These are phyloP conservation scores for Podaxis sp. DNA, from an alignment of 768 basidiomycete genomes.

Conservation along the genomic window DNA sequence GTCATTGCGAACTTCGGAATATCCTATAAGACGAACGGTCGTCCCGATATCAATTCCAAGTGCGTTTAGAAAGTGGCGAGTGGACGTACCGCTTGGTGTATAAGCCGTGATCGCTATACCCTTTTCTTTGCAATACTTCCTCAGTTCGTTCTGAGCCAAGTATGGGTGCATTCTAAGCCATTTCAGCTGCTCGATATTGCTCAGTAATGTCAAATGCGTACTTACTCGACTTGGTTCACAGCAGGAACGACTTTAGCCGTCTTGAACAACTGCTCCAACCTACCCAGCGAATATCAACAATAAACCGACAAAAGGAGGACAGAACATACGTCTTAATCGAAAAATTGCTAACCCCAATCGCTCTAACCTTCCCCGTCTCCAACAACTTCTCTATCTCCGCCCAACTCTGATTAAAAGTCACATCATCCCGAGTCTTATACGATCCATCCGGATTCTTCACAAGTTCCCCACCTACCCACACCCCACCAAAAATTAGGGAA, in stretches of 20 bases:
- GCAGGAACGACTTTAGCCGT: constrained; percentile 44
- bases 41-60: background rate
- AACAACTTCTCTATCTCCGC: constrained; percentile 50
- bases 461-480: constrained; percentile 14
- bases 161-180: constrained; percentile 47
- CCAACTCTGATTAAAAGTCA: constrained; percentile 46
- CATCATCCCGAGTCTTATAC: constrained; percentile 28
- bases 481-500: background rate
- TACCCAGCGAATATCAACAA: constrained; percentile 12
- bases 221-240: constrained; percentile 49
- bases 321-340: constrained; percentile 49
- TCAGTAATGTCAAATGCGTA: background rate
- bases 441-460: constrained; percentile 34
- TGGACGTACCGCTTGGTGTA: constrained; percentile 40
- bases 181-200: too few species aligned
- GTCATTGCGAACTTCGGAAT: constrained; percentile 43
- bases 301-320: background rate
- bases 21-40: constrained; percentile 28
- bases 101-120: constrained; percentile 53
- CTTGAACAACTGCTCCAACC: constrained; percentile 39
- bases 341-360: constrained; percentile 63
- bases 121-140: constrained; percentile 46
- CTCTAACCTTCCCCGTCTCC: constrained; percentile 43
- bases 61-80: background rate
- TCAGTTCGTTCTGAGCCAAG: constrained; percentile 47